These are phyloP conservation scores for Trichoderma sp. DNA, from an alignment of 2,329 filamentous ascomycete genomes.

Conservation along the genomic window DNA sequence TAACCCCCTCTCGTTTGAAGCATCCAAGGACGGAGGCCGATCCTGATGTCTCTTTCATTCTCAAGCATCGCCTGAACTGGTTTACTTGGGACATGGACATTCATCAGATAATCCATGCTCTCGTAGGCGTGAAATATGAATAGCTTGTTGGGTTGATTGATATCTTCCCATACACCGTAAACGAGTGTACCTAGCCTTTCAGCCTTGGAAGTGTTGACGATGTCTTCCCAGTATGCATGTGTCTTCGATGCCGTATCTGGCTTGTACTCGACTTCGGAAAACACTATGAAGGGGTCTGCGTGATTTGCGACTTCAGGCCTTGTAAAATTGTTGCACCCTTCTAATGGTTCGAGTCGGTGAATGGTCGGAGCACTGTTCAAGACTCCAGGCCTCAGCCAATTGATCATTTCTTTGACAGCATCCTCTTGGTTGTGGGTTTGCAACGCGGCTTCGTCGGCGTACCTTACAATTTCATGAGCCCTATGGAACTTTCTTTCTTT, in stretches of 20 bases:
- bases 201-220: background rate
- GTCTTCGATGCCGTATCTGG: background rate
- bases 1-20: background rate
- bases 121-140: background rate
- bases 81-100: background rate
- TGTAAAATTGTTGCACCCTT: background rate
- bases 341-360: background rate
- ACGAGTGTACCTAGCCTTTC: background rate
- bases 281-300: background rate
- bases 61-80: background rate
- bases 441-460: background rate
- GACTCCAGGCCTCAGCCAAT: background rate
- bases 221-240: background rate
- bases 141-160: background rate
- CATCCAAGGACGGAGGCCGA: background rate
- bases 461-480: background rate
- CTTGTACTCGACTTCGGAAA: background rate
- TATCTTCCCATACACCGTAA: background rate
- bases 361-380: background rate
- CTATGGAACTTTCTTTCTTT: background rate
- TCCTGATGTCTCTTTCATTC: background rate
- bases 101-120: background rate
- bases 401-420: background rate
- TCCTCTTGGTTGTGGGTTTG: background rate
- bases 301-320: background rate